Percentiles rank a stretch among this genome's conserved stretches.
phyloP scores from a whole-genome alignment of 331 rosid genomes.

The Stylosanthes scabra region DNA sequence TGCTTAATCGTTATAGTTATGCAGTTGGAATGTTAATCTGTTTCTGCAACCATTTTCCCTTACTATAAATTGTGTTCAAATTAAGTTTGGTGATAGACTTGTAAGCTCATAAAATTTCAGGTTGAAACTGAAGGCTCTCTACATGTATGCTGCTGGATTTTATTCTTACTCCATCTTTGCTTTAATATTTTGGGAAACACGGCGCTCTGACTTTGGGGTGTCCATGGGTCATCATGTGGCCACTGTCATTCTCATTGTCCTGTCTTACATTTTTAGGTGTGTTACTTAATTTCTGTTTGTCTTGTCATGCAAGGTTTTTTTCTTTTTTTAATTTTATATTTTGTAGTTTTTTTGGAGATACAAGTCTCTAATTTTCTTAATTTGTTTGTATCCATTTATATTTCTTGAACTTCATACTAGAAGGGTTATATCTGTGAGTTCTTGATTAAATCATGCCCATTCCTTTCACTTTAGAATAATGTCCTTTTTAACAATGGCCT shows the following conservation, averaged over 20 bases:
- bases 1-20: constrained; percentile 21
- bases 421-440: not conserved
- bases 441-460: not conserved
- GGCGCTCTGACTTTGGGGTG: constrained; percentile 98
- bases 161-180: constrained; percentile 97
- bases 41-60: constrained; percentile 20
- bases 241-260: constrained; percentile 79
- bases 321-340: too few species aligned
- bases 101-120: constrained; percentile 56
- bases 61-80: constrained; percentile 26
- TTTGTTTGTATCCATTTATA: constrained; percentile 24
- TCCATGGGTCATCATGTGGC: constrained; percentile 99
- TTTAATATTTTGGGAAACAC: constrained; percentile 96
- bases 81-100: constrained; percentile 17
- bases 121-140: constrained; percentile 86
- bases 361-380: constrained; percentile 15
- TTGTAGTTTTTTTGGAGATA: constrained; percentile 11
- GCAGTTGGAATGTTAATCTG: constrained; percentile 10
- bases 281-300: constrained; percentile 36
- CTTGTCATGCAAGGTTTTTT: constrained; percentile 36
- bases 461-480: not conserved
- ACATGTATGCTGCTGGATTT: constrained; percentile 94
- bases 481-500: constrained; percentile 5
- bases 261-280: constrained; percentile 94
- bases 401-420: constrained; percentile 22